Percentiles rank a stretch among this genome's conserved stretches.
Conservation (phyloP, 805 yeast species). For the Candida tammaniensis region DNA sequence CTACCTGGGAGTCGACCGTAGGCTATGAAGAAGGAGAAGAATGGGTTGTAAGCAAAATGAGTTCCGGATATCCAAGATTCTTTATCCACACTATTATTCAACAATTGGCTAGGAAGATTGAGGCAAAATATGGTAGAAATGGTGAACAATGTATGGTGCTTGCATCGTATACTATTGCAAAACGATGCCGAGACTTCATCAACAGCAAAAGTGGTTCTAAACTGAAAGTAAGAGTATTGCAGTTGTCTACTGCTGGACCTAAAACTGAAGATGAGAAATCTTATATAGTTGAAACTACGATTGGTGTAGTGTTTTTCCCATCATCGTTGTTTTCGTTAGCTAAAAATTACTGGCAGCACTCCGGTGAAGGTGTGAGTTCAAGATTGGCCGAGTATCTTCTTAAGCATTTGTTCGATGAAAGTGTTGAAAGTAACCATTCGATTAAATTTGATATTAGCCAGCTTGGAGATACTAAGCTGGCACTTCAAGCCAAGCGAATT, state of each 20-base stretch:
- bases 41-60: constrained; percentile 74
- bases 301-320: constrained; percentile 80
- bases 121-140: constrained; percentile 71
- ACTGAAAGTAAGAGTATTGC: constrained; percentile 56
- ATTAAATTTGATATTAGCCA: constrained; percentile 10
- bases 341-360: constrained; percentile 92
- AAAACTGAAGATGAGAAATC: constrained; percentile 55
- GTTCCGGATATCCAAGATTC: constrained; percentile 86
- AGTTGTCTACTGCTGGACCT: constrained; percentile 71
- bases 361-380: constrained; percentile 96
- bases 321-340: constrained; percentile 56
- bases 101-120: constrained; percentile 51
- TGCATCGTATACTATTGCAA: constrained; percentile 76
- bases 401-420: constrained; percentile 47
- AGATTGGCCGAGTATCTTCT: constrained; percentile 82
- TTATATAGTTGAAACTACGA: constrained; percentile 59
- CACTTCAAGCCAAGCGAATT: constrained; percentile 24
- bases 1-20: constrained; percentile 91
- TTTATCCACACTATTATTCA: constrained; percentile 66
- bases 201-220: constrained; percentile 31
- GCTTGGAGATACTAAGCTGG: constrained; percentile 24
- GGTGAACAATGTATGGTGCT: constrained; percentile 75
- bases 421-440: constrained; percentile 2
- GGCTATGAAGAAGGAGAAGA: constrained; percentile 90
- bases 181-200: constrained; percentile 80